Evolutionary conservation across 148 eudicot genomes (phyloP).

Genomic region (Fagopyrum tataricum): DNA sequence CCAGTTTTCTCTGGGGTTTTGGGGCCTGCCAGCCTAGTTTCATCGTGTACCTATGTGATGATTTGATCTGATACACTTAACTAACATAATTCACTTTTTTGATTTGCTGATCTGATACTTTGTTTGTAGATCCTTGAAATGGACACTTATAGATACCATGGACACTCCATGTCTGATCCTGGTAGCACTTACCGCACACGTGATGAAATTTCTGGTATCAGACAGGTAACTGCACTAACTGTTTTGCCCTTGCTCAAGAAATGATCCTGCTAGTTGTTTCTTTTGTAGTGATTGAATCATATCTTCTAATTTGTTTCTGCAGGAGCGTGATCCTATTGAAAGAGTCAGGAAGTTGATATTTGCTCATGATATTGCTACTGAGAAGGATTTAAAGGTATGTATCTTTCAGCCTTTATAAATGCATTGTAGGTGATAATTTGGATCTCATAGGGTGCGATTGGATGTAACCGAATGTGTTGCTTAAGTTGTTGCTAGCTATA

Average conservation of each 20-base stretch:
- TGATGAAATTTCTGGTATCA: conserved; percentile 79
- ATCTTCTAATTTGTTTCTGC: conserved; percentile 14
- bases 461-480: neutral
- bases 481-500: too few relatives aligned
- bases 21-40: neutral
- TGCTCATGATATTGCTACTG: conserved; percentile 74
- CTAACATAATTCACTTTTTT: neutral
- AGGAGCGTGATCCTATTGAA: conserved; percentile 98
- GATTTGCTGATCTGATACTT: neutral
- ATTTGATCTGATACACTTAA: neutral
- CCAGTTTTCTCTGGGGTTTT: neutral
- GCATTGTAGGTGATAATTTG: neutral
- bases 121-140: conserved; percentile 81
- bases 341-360: conserved; percentile 70
- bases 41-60: neutral
- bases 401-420: neutral
- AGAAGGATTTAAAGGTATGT: conserved; percentile 82
- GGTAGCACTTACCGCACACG: conserved; percentile 98
- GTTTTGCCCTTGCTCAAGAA: neutral
- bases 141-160: conserved; percentile 99
- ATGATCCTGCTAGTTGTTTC: neutral
- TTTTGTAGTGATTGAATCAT: conserved; percentile 1
- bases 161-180: conserved; percentile 99
- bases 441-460: neutral
- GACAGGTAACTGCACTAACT: conserved; percentile 48